phyloP scores from a whole-genome alignment of 352 stramenopile genomes.

The Thraustochytrium striatum region DNA sequence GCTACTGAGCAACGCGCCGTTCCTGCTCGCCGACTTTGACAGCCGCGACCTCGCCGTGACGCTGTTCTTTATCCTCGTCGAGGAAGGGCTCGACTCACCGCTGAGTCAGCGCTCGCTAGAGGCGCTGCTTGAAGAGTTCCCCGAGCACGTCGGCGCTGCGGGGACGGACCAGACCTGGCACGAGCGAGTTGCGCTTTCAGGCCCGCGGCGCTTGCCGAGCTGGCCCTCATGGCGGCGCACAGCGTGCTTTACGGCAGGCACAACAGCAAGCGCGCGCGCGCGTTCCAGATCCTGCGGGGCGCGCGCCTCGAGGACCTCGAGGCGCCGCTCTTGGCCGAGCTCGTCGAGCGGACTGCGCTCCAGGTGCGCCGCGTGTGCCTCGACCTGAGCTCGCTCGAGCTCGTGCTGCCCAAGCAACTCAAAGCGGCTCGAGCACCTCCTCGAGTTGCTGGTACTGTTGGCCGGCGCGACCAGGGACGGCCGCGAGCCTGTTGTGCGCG shows the following conservation, averaged over 20 bases:
- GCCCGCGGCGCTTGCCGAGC: not conserved
- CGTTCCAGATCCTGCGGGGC: slow-evolving; percentile 7
- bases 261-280: not conserved
- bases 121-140: slow-evolving; percentile 22
- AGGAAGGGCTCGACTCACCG: slow-evolving; percentile 12
- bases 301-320: not conserved
- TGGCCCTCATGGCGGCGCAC: not conserved
- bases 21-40: not conserved
- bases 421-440: no score
- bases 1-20: slow-evolving; percentile 11
- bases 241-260: slow-evolving; percentile 9
- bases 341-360: no score
- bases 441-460: no score
- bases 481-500: not conserved
- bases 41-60: not conserved
- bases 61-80: slow-evolving; percentile 28
- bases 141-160: not conserved
- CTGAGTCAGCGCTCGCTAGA: not conserved
- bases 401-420: no score
- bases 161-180: no score
- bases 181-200: not conserved
- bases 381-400: no score
- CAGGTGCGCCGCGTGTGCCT: no score
- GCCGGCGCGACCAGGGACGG: no score
- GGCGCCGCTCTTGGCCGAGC: not conserved